phyloP scores from a whole-genome alignment of 805 yeast species.

The Geotrichum ghanense region DNA sequence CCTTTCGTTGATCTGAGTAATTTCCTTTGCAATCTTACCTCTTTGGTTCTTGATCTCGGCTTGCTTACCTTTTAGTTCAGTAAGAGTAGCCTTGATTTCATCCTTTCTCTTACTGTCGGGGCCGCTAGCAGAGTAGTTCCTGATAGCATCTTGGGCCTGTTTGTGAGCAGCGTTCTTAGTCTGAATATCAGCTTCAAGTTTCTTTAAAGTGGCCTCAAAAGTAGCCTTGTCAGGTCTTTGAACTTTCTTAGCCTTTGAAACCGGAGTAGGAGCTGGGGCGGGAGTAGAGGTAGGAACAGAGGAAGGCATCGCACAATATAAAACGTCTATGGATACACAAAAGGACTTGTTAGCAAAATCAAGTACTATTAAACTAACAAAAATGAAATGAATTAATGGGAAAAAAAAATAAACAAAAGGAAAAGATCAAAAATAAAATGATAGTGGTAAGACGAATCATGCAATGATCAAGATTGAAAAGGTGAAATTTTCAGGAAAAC shows the following conservation, averaged over 20 bases:
- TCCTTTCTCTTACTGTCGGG: constrained; percentile 36
- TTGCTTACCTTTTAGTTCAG: constrained; percentile 32
- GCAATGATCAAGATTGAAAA: background rate
- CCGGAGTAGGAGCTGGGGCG: constrained; percentile 7
- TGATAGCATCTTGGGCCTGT: constrained; percentile 15
- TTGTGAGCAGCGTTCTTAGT: constrained; percentile 13
- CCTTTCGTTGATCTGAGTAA: constrained; percentile 55
- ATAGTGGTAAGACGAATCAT: background rate
- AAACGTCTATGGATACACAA: constrained; percentile 6
- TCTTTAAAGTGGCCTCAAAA: constrained; percentile 16
- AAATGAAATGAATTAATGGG: too few species aligned
- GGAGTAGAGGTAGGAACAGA: constrained; percentile 6
- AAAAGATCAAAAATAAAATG: background rate
- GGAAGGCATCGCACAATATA: constrained; percentile 5
- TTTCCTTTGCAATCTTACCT: constrained; percentile 43
- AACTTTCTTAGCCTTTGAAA: constrained; percentile 1
- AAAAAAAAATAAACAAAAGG: too few species aligned
- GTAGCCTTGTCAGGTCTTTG: constrained; percentile 18
- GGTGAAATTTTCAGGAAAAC: background rate
- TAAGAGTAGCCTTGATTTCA: constrained; percentile 39
- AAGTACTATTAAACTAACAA: constrained; percentile 3
- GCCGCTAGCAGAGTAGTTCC: constrained; percentile 4
- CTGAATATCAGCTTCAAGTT: constrained; percentile 16
- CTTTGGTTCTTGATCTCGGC: constrained; percentile 37
- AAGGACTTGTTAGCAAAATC: background rate